Percentiles rank a stretch among this genome's conserved stretches.
phyloP scores from a whole-genome alignment of 768 basidiomycete species.

The Pisolithus orientalis region DNA sequence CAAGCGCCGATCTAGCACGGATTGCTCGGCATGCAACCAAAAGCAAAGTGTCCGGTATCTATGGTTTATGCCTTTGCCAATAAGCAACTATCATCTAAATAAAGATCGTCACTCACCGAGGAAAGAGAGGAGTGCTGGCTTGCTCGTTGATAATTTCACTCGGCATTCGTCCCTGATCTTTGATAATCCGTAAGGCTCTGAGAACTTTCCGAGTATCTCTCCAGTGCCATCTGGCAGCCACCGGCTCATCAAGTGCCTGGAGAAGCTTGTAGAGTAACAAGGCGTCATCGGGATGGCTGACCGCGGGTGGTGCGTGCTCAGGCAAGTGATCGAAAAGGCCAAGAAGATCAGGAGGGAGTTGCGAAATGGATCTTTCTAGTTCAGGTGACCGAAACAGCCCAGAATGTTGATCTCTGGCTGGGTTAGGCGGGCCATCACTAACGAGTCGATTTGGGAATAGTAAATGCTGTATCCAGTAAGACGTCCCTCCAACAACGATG shows the following conservation, averaged over 20 bases:
- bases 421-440: conserved; percentile 14
- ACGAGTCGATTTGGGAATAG: conserved; percentile 77
- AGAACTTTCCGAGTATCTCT: conserved; percentile 86
- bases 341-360: conserved; percentile 42
- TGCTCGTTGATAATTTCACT: conserved; percentile 69
- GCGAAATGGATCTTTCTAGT: conserved; percentile 36
- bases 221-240: conserved; percentile 94
- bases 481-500: conserved; percentile 91
- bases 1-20: conserved; percentile 57
- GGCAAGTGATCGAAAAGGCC: conserved; percentile 55
- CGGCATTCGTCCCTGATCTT: conserved; percentile 55
- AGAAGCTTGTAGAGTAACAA: conserved; percentile 65
- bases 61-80: not conserved
- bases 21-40: conserved; percentile 81
- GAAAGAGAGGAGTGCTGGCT: conserved; percentile 34
- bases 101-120: conserved; percentile 40
- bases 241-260: conserved; percentile 56
- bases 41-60: conserved; percentile 85
- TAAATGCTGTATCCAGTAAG: conserved; percentile 96
- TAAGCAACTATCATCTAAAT: not conserved
- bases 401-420: conserved; percentile 1
- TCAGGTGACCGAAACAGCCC: conserved; percentile 25
- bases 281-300: conserved; percentile 47
- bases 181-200: conserved; percentile 71
- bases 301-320: conserved; percentile 50